Base-by-base conservation (phyloP, 2,329 filamentous ascomycete species). In the Macrophomina pseudophaseolina region DNA sequence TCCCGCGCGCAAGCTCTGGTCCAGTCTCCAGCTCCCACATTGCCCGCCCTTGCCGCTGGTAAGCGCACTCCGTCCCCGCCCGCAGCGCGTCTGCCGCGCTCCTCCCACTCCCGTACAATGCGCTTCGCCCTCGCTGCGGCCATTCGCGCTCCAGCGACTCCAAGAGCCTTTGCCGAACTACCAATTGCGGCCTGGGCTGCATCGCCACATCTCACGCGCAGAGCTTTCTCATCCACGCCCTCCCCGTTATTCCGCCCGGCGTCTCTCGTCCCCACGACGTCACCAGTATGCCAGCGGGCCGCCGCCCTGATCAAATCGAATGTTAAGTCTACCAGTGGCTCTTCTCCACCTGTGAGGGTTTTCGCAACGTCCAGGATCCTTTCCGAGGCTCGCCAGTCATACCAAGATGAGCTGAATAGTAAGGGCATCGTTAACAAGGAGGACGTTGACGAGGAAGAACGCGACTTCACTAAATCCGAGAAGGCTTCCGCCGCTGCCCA, bases 401-500 rank as follows among this genome's bases (percentile, higher is more conserved):
- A 80, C 71, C 74, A 74, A 64, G 72, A 80, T 40, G 77, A 80
- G 68, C 77, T 79, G 70, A 74, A 76, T 58, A 73, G 76, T 62
- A 75, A 75, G 68, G 76, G 76, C 59, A 68, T 74, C 28, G 56
- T 77, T 14, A 72, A 79, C 62, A 46, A 74, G 1, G 76, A 79
- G 56, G 76, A 79, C 64, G 69, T 74, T n/a, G 81, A 82, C 35
- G 75, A 77, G 16, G 82, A 87, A 64, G 86, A 90, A 35, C 79
- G 83, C 67, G 87, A 84, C 28, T 92, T 93, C 75, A 85, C 85
- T 70, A 84, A 87, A 72, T 94, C 92, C 67, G 94, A 97, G 76
- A 94, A 90, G 78, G 95, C 94, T 40, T 87, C 90, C 12, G 89
- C 93, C 73, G 95, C 94, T 11, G 91, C 94, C 2, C 91, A 98